phyloP scores from a whole-genome alignment of 176 grass and related monocot species.

The Triticum monococcum region DNA sequence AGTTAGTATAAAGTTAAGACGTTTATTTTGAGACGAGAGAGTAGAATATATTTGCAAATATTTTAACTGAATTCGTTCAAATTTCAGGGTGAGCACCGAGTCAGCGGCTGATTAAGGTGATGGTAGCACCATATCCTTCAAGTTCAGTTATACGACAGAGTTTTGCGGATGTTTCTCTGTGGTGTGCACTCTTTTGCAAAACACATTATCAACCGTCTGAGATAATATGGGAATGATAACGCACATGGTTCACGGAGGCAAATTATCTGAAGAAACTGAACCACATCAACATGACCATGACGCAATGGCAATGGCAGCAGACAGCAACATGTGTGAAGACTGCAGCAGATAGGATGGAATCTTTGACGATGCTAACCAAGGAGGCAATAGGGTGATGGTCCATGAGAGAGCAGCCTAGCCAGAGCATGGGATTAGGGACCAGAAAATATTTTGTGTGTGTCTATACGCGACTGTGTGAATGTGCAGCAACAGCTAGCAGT shows the following conservation, averaged over 20 bases:
- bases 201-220: not conserved
- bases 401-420: conserved; percentile 22
- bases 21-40: too few species aligned
- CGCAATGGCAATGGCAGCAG: conserved; percentile 11
- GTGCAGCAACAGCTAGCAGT: conserved; percentile 7
- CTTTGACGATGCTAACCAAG: not conserved
- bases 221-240: not conserved
- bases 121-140: not conserved
- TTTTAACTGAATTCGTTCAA: not conserved
- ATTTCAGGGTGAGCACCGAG: not conserved
- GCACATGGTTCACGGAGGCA: not conserved
- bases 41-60: not conserved
- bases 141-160: not conserved
- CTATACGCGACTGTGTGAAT: not conserved
- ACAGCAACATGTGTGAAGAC: conserved; percentile 27
- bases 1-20: too few species aligned
- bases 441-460: conserved; percentile 5
- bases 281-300: not conserved
- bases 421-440: not conserved
- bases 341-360: conserved; percentile 26
- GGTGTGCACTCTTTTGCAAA: not conserved
- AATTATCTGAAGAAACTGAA: not conserved
- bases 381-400: not conserved
- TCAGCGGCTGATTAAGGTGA: not conserved
- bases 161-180: too few species aligned